Conservation (phyloP, 441 rosid species). For the Eruca vesicaria region DNA sequence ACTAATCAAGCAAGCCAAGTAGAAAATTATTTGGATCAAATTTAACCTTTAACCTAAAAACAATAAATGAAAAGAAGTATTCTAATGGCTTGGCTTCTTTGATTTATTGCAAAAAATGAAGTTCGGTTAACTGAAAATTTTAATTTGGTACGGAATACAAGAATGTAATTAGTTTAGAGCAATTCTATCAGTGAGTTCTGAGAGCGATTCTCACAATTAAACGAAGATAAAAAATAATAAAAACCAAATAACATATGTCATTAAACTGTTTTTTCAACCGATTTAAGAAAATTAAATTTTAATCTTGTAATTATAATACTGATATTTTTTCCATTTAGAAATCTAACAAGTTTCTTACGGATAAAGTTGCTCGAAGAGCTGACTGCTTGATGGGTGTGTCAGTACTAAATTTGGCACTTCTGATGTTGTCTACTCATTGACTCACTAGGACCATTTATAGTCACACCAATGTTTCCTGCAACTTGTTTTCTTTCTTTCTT, state of each 20-base stretch:
- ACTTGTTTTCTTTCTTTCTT: constrained; percentile 2
- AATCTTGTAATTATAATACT: too few relatives aligned
- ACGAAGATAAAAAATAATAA: too few relatives aligned
- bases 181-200: too few relatives aligned
- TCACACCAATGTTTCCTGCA: constrained; percentile 32
- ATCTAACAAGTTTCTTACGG: too few relatives aligned
- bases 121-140: neutral
- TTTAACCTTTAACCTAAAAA: neutral
- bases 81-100: neutral
- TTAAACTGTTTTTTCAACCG: too few relatives aligned
- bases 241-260: too few relatives aligned
- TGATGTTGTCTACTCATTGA: constrained; percentile 36
- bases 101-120: neutral
- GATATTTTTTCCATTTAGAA: too few relatives aligned
- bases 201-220: too few relatives aligned
- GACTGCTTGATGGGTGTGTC: constrained; percentile 37
- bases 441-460: constrained; percentile 32
- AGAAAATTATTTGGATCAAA: neutral
- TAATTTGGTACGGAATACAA: neutral
- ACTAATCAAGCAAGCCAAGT: neutral
- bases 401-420: constrained; percentile 39
- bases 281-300: too few relatives aligned
- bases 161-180: constrained; percentile 1
- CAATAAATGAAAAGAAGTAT: neutral
- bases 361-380: neutral